Evolutionary conservation across 352 stramenopile species (phyloP).

Genomic region (Globisporangium splendens): DNA sequence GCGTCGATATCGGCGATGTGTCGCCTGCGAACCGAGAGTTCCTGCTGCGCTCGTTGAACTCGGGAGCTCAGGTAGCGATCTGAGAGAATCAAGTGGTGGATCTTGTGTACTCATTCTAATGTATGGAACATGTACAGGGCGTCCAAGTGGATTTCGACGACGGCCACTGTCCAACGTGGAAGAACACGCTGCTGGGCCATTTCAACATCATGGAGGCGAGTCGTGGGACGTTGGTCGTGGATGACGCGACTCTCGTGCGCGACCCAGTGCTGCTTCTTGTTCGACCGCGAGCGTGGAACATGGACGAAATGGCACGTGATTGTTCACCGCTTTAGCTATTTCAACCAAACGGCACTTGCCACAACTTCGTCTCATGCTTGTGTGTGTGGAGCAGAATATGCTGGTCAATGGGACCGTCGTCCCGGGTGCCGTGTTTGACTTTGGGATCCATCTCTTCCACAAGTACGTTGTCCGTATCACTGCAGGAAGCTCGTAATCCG

Average conservation of each 20-base stretch:
- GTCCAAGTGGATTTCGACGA: constrained; percentile 84
- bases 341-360: too few species aligned
- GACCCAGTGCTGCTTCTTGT: constrained; percentile 88
- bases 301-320: constrained; percentile 86
- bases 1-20: constrained; percentile 93
- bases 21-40: constrained; percentile 87
- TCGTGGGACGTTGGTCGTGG: constrained; percentile 42
- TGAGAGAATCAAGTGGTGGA: constrained; percentile 42
- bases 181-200: constrained; percentile 89
- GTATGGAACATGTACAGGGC: constrained; percentile 20
- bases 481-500: not conserved
- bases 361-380: not conserved
- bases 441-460: constrained; percentile 94
- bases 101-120: constrained; percentile 44
- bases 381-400: constrained; percentile 56
- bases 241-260: constrained; percentile 18
- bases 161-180: constrained; percentile 89
- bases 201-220: constrained; percentile 91
- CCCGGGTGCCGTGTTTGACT: constrained; percentile 92
- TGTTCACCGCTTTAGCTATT: not conserved
- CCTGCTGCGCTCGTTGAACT: constrained; percentile 93
- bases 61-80: constrained; percentile 79
- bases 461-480: constrained; percentile 51
- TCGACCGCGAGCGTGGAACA: constrained; percentile 92
- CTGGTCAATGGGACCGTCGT: constrained; percentile 87